phyloP scores from a whole-genome alignment of 2,329 filamentous ascomycete genomes.

The Colletotrichum godetiae region DNA sequence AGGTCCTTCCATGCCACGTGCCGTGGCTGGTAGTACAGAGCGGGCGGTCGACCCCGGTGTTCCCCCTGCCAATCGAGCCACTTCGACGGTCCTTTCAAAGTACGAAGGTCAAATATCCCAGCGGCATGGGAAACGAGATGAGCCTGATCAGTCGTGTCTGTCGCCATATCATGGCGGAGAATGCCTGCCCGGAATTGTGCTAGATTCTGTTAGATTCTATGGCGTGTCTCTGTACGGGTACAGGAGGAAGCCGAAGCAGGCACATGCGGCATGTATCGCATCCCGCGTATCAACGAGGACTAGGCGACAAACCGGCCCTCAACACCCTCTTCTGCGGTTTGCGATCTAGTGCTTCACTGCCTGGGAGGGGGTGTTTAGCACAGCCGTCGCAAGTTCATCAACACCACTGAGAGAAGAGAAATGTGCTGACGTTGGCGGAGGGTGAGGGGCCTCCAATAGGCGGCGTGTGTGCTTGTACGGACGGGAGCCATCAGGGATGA shows the following conservation, averaged over 20 bases:
- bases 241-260: background rate
- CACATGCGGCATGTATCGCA: background rate
- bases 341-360: background rate
- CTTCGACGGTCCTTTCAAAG: background rate
- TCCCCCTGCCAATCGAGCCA: background rate
- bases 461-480: background rate
- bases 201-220: background rate
- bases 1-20: conserved; percentile 35
- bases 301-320: conserved; percentile 6
- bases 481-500: conserved; percentile 19
- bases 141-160: background rate
- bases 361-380: background rate
- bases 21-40: conserved; percentile 1
- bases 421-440: background rate
- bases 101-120: background rate
- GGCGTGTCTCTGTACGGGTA: background rate
- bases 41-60: background rate
- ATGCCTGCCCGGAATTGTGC: background rate
- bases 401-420: no score
- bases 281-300: background rate
- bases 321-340: background rate
- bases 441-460: background rate
- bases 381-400: background rate
- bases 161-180: conserved; percentile 3
- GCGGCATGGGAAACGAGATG: conserved; percentile 20